Base-by-base conservation (phyloP, 208 protist genomes). In the Naegleria fowleri region DNA sequence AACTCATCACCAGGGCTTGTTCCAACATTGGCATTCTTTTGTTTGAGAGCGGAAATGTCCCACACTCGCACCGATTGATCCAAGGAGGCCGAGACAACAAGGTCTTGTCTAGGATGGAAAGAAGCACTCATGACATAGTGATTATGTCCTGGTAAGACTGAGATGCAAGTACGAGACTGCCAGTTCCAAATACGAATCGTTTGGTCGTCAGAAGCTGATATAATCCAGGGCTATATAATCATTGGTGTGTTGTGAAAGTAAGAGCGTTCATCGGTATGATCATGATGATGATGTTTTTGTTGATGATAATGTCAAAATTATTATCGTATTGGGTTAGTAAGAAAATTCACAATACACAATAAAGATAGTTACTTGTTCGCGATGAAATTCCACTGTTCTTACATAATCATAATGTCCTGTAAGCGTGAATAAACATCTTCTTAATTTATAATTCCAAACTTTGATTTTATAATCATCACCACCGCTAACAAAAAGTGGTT, bases 101-200 rank as follows among this genome's bases (percentile, higher is more conserved):
- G 93, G 91, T 99, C 97, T 33, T 96, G 95, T 83, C 92, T 95
- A 22, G 98, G 97, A 94, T 99, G 98, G 92, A 99, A 99, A 59
- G 94, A 92, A 25, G 98, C 99, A 92, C 96, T 99, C 98, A 99
- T 99, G 33, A 99, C 99, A 94, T 99, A 99, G 94, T 99, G 99
- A 79, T 96, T 96, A 92, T 98, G 96, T 25, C 98, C 99, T 29
- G 98, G 98, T 58, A 99, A 94, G 33, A 97, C 97, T 11, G 95
- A 95, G 25, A 99, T 95, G 93, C 98, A 99, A 40, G 91, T 95
- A 48, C 98, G 94, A 38, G 94, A 97, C 93, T 99, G 97, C 98
- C 98, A 99, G 93, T 99, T 99, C 98, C 98, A 99, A 91, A 99
- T 99, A 52, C 98, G 95, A 84, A 99, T 97, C 38, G 98, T 99